Conservation (phyloP, 2,329 filamentous ascomycete genomes). For the Xylariales sp. region DNA sequence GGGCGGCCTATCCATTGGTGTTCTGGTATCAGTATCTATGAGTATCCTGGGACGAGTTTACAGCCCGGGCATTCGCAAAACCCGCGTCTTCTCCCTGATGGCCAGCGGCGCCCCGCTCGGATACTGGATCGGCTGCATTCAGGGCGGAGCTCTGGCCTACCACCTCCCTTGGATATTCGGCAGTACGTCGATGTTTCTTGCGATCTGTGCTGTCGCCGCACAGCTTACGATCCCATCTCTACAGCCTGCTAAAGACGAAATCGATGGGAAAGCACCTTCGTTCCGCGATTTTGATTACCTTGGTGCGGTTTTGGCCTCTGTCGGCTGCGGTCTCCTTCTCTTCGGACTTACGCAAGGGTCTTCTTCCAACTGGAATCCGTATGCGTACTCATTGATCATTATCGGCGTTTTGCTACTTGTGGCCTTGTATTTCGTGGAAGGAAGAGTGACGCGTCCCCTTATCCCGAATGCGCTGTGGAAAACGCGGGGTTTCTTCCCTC, state of each 20-base stretch:
- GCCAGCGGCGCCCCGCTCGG: conserved; percentile 27
- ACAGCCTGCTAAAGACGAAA: conserved; percentile 18
- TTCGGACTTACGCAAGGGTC: conserved; percentile 30
- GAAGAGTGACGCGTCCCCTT: conserved; percentile 22
- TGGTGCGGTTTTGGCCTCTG: conserved; percentile 21
- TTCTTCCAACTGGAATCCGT: conserved; percentile 26
- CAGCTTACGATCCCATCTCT: conserved; percentile 33
- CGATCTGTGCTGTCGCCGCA: conserved; percentile 28
- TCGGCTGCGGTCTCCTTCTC: conserved; percentile 25
- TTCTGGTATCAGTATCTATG: conserved; percentile 29
- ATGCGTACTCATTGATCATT: conserved; percentile 28
- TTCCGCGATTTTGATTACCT: conserved; percentile 20
- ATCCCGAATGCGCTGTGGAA: conserved; percentile 32
- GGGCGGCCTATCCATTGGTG: conserved; percentile 28
- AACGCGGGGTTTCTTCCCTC: conserved; percentile 34
- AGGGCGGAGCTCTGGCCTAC: conserved; percentile 32
- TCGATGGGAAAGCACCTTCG: conserved; percentile 16
- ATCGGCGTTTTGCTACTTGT: conserved; percentile 22
- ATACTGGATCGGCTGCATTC: conserved; percentile 29
- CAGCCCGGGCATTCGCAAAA: conserved; percentile 29
- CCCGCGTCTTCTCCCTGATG: conserved; percentile 29
- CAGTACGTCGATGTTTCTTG: conserved; percentile 33
- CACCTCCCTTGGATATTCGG: conserved; percentile 38
- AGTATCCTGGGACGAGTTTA: conserved; percentile 29
- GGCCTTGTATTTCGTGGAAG: conserved; percentile 25